These are phyloP conservation scores for Dispira parvispora DNA, from an alignment of 192 early-diverging fungal genomes.

Conservation along the genomic window DNA sequence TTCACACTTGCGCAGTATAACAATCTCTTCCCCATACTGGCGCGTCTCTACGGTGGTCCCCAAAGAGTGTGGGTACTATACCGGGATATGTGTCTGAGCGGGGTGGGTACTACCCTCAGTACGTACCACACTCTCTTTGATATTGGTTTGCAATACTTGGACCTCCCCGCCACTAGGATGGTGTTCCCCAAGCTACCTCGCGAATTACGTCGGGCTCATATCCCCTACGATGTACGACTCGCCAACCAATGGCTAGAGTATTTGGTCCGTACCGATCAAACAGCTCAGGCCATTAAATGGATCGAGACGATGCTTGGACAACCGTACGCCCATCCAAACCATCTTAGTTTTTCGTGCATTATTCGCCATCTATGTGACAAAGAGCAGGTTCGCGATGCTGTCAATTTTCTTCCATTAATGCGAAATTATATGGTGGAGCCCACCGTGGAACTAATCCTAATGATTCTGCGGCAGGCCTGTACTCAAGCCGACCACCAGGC, in stretches of 20 bases:
- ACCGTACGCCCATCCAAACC: neutral
- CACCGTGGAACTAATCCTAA: neutral
- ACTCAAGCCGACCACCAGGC: no score
- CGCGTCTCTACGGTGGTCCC: neutral
- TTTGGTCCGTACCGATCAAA: neutral
- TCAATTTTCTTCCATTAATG: neutral
- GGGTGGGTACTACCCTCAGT: neutral
- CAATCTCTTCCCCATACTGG: neutral
- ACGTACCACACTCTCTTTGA: neutral
- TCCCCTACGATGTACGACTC: neutral
- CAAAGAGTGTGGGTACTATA: neutral
- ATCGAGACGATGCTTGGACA: neutral
- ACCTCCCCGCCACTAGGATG: neutral
- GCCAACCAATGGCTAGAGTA: neutral
- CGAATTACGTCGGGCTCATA: neutral
- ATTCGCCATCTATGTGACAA: neutral
- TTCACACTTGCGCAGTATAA: neutral
- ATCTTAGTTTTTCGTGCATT: neutral
- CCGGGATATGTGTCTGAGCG: neutral
- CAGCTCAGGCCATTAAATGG: neutral
- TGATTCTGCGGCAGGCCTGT: no score
- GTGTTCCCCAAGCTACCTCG: neutral
- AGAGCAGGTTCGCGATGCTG: neutral
- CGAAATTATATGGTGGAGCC: neutral
- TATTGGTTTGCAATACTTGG: neutral